Base-by-base conservation (phyloP, 352 stramenopile species). In the Phytophthora pseudosyringae region DNA sequence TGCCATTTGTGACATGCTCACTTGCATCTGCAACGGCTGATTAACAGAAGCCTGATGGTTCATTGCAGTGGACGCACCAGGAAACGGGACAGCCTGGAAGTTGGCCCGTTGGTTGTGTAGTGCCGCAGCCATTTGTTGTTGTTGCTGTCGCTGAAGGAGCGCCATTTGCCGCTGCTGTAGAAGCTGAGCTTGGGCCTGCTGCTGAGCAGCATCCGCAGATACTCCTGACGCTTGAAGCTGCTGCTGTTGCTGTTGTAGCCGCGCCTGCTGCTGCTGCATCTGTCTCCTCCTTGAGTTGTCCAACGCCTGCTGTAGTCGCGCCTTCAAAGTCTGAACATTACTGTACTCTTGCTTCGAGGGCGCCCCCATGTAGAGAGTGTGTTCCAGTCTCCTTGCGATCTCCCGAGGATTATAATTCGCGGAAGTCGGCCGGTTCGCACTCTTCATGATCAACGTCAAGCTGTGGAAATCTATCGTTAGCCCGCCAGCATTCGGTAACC, bases 401-500 rank as follows among this genome's bases (percentile, higher is more conserved):
- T 96, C 88, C 49, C 87, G 76, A 5, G 87, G 88, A 60, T 96
- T 96, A 64, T 96, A 95, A 54, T 96, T 94, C n/a, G 83, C 85
- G 1, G 85, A 91, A 29, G 78, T 81, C n/a, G 89, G 89, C 11
- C 88, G 77, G 59, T 96, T 97, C 7, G 89, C 83, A 58, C 88
- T 96, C 70, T 94, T 95, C 84, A 94, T 95, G 18, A 96, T 96
- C 50, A 96, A 69, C 28, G 84, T 96, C 75, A 96, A 81, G 15
- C 88, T 96, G 48, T 40, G 59, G 53, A 62, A 46, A 29, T 47
- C 45, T 45, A 62, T 40, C 47, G 33, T 40, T 18, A 70, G 15
- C 26, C 50, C 51, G 12, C 11, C 55, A 60, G 47, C 36, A 12
- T 63, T 67, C 40, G 71, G 54, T 67, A 59, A 48, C 41, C 40